These are phyloP conservation scores for Mallotus repandus DNA, from an alignment of 441 rosid genomes.

Conservation along the genomic window DNA sequence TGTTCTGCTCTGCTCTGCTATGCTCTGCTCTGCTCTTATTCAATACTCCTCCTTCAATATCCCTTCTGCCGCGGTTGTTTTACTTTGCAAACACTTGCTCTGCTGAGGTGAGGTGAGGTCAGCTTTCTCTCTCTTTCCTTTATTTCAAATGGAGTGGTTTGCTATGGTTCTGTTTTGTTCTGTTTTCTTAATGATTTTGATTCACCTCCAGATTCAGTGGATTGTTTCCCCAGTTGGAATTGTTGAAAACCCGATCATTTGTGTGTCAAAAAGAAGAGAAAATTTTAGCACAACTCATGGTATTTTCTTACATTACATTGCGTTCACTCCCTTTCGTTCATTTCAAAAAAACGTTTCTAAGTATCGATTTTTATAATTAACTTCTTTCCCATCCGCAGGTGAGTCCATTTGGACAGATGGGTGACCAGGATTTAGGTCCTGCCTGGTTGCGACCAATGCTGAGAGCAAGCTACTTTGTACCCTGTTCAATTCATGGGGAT, in stretches of 20 bases:
- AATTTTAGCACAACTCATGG: conserved; percentile 1
- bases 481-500: conserved; percentile 56
- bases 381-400: conserved; percentile 26
- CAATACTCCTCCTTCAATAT: too few species aligned
- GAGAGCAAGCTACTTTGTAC: conserved; percentile 54
- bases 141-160: background rate
- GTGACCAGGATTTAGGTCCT: conserved; percentile 45
- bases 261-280: background rate
- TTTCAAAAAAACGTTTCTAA: too few species aligned
- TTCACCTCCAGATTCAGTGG: conserved; percentile 1
- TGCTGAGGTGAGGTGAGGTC: too few species aligned
- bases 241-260: background rate
- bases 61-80: too few species aligned
- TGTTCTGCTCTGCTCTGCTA: too few species aligned
- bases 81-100: too few species aligned
- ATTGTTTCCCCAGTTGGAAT: background rate
- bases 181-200: background rate
- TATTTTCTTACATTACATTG: background rate
- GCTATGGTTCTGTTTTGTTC: too few species aligned
- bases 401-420: conserved; percentile 39
- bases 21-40: too few species aligned
- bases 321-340: too few species aligned
- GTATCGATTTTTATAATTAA: too few species aligned
- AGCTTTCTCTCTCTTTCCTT: background rate
- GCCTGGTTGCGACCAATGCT: conserved; percentile 78